phyloP scores from a whole-genome alignment of 768 basidiomycete genomes.

The Clitopilus hobsonii region DNA sequence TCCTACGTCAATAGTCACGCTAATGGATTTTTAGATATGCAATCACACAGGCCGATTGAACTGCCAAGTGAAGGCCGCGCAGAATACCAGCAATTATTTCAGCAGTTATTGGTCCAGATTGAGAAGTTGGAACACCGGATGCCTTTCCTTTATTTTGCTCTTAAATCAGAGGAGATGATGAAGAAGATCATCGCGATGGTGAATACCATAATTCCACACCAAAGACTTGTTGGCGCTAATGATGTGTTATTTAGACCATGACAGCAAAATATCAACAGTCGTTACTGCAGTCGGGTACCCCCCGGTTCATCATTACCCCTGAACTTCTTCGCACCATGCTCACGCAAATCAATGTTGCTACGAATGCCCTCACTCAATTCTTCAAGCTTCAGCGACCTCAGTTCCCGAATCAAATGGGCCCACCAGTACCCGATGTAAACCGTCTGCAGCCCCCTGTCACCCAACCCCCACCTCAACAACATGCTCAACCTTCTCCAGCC shows the following conservation, averaged over 20 bases:
- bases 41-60: slow-evolving; percentile 25
- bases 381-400: slow-evolving; percentile 16
- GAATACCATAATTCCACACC: slow-evolving; percentile 25
- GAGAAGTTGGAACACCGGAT: slow-evolving; percentile 49
- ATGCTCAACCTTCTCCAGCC: slow-evolving; percentile 17
- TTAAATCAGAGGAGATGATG: slow-evolving; percentile 44
- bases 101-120: slow-evolving; percentile 40
- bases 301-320: slow-evolving; percentile 36
- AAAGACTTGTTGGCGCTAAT: background rate
- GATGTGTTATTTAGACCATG: slow-evolving; percentile 28
- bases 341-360: slow-evolving; percentile 12
- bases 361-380: slow-evolving; percentile 5
- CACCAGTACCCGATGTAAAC: background rate
- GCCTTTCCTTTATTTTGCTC: slow-evolving; percentile 36
- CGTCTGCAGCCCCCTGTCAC: slow-evolving; percentile 1
- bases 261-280: slow-evolving; percentile 41
- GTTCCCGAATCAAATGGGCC: background rate
- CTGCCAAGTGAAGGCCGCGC: slow-evolving; percentile 49
- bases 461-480: slow-evolving; percentile 18
- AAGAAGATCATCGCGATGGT: slow-evolving; percentile 54
- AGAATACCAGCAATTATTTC: slow-evolving; percentile 48
- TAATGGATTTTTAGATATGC: slow-evolving; percentile 29
- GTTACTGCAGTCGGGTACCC: slow-evolving; percentile 30
- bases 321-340: slow-evolving; percentile 39
- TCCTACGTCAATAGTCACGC: too few species aligned